These are phyloP conservation scores for Paramecium biaurelia DNA, from an alignment of 73 alveolate genomes.

Conservation along the genomic window DNA sequence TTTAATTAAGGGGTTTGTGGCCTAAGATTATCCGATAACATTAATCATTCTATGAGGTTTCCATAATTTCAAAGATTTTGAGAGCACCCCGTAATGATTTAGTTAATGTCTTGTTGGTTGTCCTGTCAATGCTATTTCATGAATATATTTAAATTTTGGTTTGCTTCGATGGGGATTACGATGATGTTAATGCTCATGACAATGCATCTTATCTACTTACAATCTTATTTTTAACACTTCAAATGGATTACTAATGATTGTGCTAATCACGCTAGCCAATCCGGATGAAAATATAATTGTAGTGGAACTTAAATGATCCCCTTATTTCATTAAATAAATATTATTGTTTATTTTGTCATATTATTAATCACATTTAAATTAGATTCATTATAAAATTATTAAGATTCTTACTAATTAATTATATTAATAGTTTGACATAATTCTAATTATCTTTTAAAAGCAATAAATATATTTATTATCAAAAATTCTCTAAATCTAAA, in stretches of 20 bases:
- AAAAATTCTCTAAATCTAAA: background rate
- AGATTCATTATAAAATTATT: background rate
- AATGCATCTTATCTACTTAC: conserved; percentile 22
- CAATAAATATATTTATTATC: background rate
- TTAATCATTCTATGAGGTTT: background rate
- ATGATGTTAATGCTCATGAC: background rate
- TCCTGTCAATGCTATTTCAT: conserved; percentile 6
- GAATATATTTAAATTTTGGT: conserved; percentile 47
- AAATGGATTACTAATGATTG: conserved; percentile 56
- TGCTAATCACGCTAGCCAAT: conserved; percentile 45
- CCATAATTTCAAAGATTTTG: background rate
- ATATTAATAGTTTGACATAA: background rate
- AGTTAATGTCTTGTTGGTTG: conserved; percentile 2
- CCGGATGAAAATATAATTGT: conserved; percentile 52
- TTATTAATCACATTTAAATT: background rate
- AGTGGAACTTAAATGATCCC: background rate
- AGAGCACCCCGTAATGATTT: background rate
- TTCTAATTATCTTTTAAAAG: background rate
- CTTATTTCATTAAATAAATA: background rate
- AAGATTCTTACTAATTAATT: background rate
- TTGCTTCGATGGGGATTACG: background rate
- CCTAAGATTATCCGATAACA: background rate
- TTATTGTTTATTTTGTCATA: background rate
- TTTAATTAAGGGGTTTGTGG: conserved; percentile 49
- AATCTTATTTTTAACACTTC: conserved; percentile 59